Percentiles rank a stretch among this genome's conserved stretches.
These are phyloP conservation scores for Harrya chromipes DNA, from an alignment of 768 basidiomycete genomes.

Conservation along the genomic window DNA sequence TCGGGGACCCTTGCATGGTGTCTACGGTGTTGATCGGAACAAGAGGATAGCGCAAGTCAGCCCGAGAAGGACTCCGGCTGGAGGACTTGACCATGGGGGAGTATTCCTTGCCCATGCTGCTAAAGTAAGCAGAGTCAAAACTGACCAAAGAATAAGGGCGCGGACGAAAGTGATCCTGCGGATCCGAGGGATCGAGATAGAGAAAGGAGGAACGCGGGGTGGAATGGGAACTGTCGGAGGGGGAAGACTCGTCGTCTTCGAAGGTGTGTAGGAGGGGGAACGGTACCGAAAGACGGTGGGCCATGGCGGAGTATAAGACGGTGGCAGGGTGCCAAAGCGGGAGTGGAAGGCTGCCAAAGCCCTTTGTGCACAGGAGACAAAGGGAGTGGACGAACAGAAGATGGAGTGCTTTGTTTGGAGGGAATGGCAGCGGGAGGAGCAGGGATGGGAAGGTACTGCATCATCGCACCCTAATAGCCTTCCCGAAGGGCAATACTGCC, in stretches of 20 bases:
- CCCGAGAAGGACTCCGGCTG: slow-evolving; percentile 7
- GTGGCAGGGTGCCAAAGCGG: slow-evolving; percentile 21
- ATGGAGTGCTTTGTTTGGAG: slow-evolving; percentile 7
- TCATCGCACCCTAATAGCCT: slow-evolving; percentile 10
- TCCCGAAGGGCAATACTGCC: slow-evolving; percentile 4
- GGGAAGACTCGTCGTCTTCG: slow-evolving; percentile 15
- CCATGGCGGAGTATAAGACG: slow-evolving; percentile 24
- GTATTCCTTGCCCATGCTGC: slow-evolving; percentile 23
- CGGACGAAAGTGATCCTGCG: slow-evolving; percentile 1
- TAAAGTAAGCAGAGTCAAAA: slow-evolving; percentile 31
- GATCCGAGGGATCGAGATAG: neutral
- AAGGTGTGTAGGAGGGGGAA: slow-evolving; percentile 11
- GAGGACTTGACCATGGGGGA: slow-evolving; percentile 9
- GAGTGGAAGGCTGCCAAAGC: slow-evolving; percentile 14
- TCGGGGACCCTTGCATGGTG: slow-evolving; percentile 11
- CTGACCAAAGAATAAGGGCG: slow-evolving; percentile 24
- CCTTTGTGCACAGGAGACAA: slow-evolving; percentile 30
- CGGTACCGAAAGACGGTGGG: slow-evolving; percentile 3
- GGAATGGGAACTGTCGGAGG: slow-evolving; percentile 10
- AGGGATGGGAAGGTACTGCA: slow-evolving; percentile 10
- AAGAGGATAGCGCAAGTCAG: slow-evolving; percentile 14
- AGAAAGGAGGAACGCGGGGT: slow-evolving; percentile 23
- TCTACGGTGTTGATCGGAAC: slow-evolving; percentile 6
- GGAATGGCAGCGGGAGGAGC: neutral
- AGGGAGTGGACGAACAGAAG: slow-evolving; percentile 10